Percentiles rank a stretch among this genome's conserved stretches.
Conservation (phyloP, 2,329 filamentous ascomycete species). For the Colletotrichum abscissum region DNA sequence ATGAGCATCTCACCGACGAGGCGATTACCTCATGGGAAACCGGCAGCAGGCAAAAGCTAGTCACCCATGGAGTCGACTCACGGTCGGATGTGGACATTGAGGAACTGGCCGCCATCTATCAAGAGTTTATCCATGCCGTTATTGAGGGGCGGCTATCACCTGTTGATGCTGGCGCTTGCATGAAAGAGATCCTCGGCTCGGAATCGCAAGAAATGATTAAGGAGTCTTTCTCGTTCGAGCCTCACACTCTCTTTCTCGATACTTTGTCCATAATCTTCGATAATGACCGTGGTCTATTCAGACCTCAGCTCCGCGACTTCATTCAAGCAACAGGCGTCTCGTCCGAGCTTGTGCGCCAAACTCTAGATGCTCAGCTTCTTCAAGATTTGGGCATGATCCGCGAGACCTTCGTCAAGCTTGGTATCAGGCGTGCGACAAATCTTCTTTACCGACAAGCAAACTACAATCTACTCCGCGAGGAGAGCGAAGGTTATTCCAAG, state of each 20-base stretch:
- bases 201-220: slow-evolving; percentile 62
- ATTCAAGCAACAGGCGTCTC: slow-evolving; percentile 79
- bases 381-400: slow-evolving; percentile 83
- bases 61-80: slow-evolving; percentile 73
- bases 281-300: slow-evolving; percentile 65
- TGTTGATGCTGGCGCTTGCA: slow-evolving; percentile 74
- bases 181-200: slow-evolving; percentile 79
- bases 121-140: slow-evolving; percentile 85
- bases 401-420: slow-evolving; percentile 84
- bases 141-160: slow-evolving; percentile 76
- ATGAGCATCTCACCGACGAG: slow-evolving; percentile 80
- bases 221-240: slow-evolving; percentile 66
- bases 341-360: slow-evolving; percentile 77
- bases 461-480: slow-evolving; percentile 94
- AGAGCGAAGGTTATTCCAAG: slow-evolving; percentile 97
- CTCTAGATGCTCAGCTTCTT: slow-evolving; percentile 83
- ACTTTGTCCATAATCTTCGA: slow-evolving; percentile 84
- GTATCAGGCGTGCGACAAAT: slow-evolving; percentile 91
- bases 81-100: slow-evolving; percentile 75
- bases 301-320: slow-evolving; percentile 71
- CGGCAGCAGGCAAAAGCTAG: slow-evolving; percentile 72
- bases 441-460: slow-evolving; percentile 95
- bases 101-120: slow-evolving; percentile 78
- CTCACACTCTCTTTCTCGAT: slow-evolving; percentile 82
- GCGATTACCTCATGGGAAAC: slow-evolving; percentile 75